These are phyloP conservation scores for Eucalyptus microcorys DNA, from an alignment of 345 rosid species.

Conservation along the genomic window DNA sequence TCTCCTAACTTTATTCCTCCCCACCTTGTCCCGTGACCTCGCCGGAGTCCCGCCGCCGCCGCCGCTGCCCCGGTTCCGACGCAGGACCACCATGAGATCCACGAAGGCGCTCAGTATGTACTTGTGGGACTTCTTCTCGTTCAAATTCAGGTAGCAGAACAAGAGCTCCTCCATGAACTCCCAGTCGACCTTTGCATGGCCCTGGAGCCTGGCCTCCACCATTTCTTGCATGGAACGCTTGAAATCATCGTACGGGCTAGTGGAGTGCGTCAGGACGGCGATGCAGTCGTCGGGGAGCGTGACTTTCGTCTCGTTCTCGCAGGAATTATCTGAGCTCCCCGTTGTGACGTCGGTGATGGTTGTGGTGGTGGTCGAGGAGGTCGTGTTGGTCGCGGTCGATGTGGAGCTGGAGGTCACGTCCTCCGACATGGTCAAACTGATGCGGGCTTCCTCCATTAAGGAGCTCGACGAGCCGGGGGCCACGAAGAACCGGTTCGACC, in stretches of 20 bases:
- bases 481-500: conserved; percentile 36
- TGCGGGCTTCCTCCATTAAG: conserved; percentile 33
- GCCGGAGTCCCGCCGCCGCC: neutral
- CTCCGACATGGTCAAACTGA: conserved; percentile 10
- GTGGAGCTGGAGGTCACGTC: conserved; percentile 16
- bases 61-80: conserved; percentile 3
- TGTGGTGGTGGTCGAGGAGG: neutral
- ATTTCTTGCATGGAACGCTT: conserved; percentile 66
- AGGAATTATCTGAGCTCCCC: neutral
- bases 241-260: conserved; percentile 52
- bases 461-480: conserved; percentile 30
- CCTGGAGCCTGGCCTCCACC: conserved; percentile 38
- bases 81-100: conserved; percentile 37
- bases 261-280: conserved; percentile 35
- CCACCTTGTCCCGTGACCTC: neutral
- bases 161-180: conserved; percentile 80
- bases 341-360: neutral
- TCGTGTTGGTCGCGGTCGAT: neutral
- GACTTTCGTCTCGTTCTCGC: neutral
- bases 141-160: conserved; percentile 58
- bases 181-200: conserved; percentile 44
- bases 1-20: neutral
- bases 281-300: conserved; percentile 45
- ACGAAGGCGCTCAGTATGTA: conserved; percentile 71
- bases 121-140: conserved; percentile 59